These are phyloP conservation scores for Cercospora berteroae DNA, from an alignment of 2,329 filamentous ascomycete genomes.

Conservation along the genomic window DNA sequence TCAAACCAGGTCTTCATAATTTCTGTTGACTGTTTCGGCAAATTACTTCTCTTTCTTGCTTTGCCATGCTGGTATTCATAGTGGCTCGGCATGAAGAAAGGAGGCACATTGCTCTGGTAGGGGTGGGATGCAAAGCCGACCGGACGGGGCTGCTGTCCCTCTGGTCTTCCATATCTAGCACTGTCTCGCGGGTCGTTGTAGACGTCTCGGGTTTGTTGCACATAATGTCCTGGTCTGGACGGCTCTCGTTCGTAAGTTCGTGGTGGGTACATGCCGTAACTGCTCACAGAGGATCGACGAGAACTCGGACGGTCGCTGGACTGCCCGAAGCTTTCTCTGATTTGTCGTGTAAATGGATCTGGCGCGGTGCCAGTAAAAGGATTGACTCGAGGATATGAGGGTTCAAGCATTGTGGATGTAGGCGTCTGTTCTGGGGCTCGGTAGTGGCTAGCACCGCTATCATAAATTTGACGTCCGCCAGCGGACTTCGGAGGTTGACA, in stretches of 20 bases:
- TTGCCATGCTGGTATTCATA: slow-evolving; percentile 41
- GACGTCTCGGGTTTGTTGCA: slow-evolving; percentile 14
- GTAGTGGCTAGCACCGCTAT: slow-evolving; percentile 21
- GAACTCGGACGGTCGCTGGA: slow-evolving; percentile 16
- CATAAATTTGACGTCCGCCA: slow-evolving; percentile 9
- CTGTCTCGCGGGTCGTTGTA: slow-evolving; percentile 21
- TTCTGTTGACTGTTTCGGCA: slow-evolving; percentile 42
- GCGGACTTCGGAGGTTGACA: slow-evolving; percentile 12
- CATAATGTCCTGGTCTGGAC: slow-evolving; percentile 9
- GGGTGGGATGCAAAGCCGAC: slow-evolving; percentile 19
- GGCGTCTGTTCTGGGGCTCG: slow-evolving; percentile 28
- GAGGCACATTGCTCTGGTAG: slow-evolving; percentile 26
- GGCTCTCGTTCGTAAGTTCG: slow-evolving; percentile 23
- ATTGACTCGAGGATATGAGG: slow-evolving; percentile 21
- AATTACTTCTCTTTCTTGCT: slow-evolving; percentile 40
- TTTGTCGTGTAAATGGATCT: slow-evolving; percentile 26
- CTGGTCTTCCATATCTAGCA: slow-evolving; percentile 21
- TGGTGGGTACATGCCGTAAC: slow-evolving; percentile 21
- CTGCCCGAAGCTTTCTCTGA: slow-evolving; percentile 25
- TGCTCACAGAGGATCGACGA: slow-evolving; percentile 23
- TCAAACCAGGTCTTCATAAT: slow-evolving; percentile 44
- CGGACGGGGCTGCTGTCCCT: slow-evolving; percentile 19
- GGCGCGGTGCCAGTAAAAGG: slow-evolving; percentile 17
- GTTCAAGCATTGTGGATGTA: slow-evolving; percentile 22
- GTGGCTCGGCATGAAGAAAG: slow-evolving; percentile 37